Percentiles rank a stretch among this genome's conserved stretches.
Evolutionary conservation across 768 basidiomycete genomes (phyloP).

Genomic region (Lactarius evosmus): DNA sequence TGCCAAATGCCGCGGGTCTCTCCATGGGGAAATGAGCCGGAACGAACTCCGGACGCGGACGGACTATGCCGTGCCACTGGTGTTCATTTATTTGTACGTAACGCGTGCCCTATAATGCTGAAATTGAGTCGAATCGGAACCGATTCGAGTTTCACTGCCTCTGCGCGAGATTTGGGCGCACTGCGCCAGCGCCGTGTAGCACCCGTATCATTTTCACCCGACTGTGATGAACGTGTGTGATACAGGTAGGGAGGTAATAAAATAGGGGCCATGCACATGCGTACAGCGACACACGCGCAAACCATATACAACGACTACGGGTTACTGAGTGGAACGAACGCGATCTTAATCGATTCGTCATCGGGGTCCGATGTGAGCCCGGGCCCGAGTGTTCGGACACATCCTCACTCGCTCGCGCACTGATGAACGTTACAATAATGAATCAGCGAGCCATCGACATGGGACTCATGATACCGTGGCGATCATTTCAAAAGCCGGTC

Average conservation of each 20-base stretch:
- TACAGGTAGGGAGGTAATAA: not conserved
- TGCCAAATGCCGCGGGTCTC: not conserved
- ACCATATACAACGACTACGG: not conserved
- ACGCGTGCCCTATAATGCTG: not conserved
- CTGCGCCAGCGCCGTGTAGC: not conserved
- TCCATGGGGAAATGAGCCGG: not conserved
- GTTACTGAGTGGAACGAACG: not conserved
- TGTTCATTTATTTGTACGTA: not conserved
- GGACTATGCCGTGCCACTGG: not conserved
- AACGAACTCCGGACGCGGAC: not conserved
- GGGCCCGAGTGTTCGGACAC: not conserved
- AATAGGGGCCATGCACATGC: not conserved
- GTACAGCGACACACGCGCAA: not conserved
- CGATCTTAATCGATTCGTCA: not conserved
- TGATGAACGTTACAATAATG: not conserved
- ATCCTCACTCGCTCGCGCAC: not conserved
- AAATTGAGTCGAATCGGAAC: not conserved
- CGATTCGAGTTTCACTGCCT: not conserved
- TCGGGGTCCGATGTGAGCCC: not conserved
- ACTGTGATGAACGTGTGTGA: not conserved
- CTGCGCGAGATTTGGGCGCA: not conserved
- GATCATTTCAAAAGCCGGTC: slow-evolving; percentile 10
- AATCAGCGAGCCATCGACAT: not conserved
- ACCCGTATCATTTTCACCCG: not conserved
- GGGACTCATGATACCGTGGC: not conserved